Conservation (phyloP, 345 rosid genomes). For the Bruguiera sexangula region DNA sequence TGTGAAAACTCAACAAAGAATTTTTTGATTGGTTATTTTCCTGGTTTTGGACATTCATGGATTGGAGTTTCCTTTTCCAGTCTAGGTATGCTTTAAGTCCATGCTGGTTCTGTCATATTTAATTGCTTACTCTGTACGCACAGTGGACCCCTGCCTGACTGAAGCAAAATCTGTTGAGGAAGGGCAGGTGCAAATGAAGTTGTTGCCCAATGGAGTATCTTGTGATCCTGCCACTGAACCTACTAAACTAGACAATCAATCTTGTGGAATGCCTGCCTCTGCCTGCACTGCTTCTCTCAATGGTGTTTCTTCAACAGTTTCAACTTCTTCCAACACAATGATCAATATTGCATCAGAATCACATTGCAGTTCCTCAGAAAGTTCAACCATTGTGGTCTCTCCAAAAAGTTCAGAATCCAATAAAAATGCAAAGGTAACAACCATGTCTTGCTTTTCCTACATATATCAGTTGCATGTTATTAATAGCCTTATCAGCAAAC, state of each 20-base stretch:
- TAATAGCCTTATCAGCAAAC: too few relatives aligned
- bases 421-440: conserved; percentile 54
- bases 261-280: conserved; percentile 37
- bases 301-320: conserved; percentile 34
- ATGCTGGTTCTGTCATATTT: conserved; percentile 5
- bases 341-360: conserved; percentile 29
- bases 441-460: not conserved
- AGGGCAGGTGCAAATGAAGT: conserved; percentile 14
- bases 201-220: conserved; percentile 30
- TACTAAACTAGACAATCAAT: conserved; percentile 35
- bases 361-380: conserved; percentile 22
- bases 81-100: not conserved
- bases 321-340: conserved; percentile 28
- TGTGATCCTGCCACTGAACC: conserved; percentile 24
- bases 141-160: conserved; percentile 34
- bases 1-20: too few relatives aligned
- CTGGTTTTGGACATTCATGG: too few relatives aligned
- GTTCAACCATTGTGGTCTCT: conserved; percentile 42
- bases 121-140: conserved; percentile 19
- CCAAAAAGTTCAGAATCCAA: conserved; percentile 40
- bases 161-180: conserved; percentile 43
- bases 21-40: too few relatives aligned
- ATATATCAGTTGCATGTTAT: not conserved
- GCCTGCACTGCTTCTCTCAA: conserved; percentile 22
- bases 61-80: not conserved